A percentile compares a stretch with the other conserved stretches of the same genome.
These are phyloP conservation scores for Logfia minima DNA, from an alignment of 129 eudicot genomes.

Conservation along the genomic window DNA sequence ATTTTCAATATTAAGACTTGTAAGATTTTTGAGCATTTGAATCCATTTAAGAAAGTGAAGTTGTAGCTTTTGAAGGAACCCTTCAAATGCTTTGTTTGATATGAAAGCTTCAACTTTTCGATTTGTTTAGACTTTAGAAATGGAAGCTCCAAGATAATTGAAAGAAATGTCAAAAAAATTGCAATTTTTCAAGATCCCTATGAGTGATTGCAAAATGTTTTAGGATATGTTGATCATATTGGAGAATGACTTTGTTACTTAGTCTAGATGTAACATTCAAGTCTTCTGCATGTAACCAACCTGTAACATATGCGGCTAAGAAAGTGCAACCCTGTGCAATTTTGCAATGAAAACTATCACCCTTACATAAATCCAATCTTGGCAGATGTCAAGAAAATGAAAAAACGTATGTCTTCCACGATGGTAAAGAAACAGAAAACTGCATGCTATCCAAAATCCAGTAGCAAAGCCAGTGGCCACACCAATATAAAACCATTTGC, in stretches of 20 bases:
- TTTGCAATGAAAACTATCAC: background rate
- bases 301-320: background rate
- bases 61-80: background rate
- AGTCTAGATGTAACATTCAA: too few species aligned
- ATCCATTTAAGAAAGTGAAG: background rate
- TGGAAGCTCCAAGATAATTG: background rate
- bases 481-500: background rate
- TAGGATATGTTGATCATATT: background rate
- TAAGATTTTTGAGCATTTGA: background rate
- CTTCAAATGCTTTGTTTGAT: background rate
- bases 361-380: constrained; percentile 1
- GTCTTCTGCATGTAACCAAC: too few species aligned
- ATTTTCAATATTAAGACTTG: background rate
- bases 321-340: background rate
- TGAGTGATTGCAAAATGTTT: background rate
- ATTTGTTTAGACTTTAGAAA: background rate
- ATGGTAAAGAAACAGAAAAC: background rate
- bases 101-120: background rate
- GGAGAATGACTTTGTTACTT: background rate
- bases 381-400: background rate
- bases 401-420: too few species aligned
- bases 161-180: background rate
- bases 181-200: background rate
- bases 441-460: background rate
- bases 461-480: background rate